Evolutionary conservation across 345 rosid genomes (phyloP).

Genomic region (Orychophragmus violaceus): DNA sequence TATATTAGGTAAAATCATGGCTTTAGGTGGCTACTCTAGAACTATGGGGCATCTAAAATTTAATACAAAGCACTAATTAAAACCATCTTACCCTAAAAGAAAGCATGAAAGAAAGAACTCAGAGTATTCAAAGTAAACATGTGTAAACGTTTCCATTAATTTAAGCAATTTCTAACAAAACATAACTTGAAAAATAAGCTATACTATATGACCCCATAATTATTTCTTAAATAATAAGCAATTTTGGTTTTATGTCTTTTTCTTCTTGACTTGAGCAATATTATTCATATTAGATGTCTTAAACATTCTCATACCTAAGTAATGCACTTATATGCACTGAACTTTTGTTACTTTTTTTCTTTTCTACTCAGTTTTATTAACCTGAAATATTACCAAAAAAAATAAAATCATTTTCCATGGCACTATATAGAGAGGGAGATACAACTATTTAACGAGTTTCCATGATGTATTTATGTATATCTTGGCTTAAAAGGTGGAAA

Average conservation of each 20-base stretch:
- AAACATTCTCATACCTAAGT: neutral
- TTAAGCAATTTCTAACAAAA: neutral
- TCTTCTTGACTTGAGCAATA: constrained; percentile 15
- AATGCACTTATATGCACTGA: neutral
- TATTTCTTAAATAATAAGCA: constrained; percentile 19
- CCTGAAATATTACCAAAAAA: neutral
- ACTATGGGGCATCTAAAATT: neutral
- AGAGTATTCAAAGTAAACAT: neutral
- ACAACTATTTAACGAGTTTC: neutral
- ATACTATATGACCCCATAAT: constrained; percentile 12
- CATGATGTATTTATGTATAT: neutral
- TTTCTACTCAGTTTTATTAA: neutral
- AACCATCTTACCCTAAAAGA: neutral
- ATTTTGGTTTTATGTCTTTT: constrained; percentile 19
- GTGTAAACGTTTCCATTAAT: neutral
- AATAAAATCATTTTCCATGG: neutral
- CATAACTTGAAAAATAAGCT: neutral
- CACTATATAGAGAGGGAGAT: neutral
- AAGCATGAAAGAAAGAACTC: neutral
- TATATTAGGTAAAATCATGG: constrained; percentile 4
- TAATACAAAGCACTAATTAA: neutral
- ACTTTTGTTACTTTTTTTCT: neutral
- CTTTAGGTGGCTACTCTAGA: neutral
- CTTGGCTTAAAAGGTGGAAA: neutral
- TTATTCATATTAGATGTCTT: neutral